Evolutionary conservation across 2,329 filamentous ascomycete species (phyloP).

Genomic region (Ceratocystis papillata): DNA sequence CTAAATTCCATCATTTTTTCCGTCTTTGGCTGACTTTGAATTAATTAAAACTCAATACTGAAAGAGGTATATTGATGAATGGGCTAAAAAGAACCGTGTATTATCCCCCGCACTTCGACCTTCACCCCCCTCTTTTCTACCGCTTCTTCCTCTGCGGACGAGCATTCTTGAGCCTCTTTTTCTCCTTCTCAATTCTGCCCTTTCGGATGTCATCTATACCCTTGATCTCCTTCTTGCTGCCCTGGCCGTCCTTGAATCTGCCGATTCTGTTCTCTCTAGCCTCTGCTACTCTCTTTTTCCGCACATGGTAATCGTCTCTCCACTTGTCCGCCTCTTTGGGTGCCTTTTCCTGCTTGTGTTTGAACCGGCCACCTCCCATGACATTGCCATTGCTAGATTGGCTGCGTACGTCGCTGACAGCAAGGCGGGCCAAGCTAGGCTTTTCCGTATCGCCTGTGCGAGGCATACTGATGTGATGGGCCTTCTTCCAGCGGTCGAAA

Average conservation of each 20-base stretch:
- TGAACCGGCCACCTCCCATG: conserved; percentile 46
- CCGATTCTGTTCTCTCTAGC: conserved; percentile 76
- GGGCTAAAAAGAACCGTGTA: not conserved
- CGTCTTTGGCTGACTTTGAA: not conserved
- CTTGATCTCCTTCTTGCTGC: conserved; percentile 68
- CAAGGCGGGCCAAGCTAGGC: conserved; percentile 28
- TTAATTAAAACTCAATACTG: not conserved
- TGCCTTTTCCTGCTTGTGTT: conserved; percentile 76
- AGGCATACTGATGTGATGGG: conserved; percentile 69
- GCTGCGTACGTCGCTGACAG: conserved; percentile 27
- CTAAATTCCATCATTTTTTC: not conserved
- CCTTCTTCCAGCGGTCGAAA: conserved; percentile 85
- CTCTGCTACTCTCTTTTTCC: conserved; percentile 80
- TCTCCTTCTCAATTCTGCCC: conserved; percentile 65
- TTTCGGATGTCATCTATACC: conserved; percentile 75
- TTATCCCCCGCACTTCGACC: not conserved
- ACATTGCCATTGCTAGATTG: conserved; percentile 7
- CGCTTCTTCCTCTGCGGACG: conserved; percentile 55
- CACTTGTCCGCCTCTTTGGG: conserved; percentile 91
- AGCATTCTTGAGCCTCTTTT: conserved; percentile 76
- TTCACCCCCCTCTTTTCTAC: not conserved
- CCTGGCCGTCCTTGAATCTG: conserved; percentile 59
- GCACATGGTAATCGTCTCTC: conserved; percentile 77
- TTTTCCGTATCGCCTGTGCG: conserved; percentile 72
- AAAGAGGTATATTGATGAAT: not conserved